Percentiles rank a stretch among this genome's conserved stretches.
Evolutionary conservation across 2,329 filamentous ascomycete species (phyloP).

Genomic region (Colletotrichum gigasporum): DNA sequence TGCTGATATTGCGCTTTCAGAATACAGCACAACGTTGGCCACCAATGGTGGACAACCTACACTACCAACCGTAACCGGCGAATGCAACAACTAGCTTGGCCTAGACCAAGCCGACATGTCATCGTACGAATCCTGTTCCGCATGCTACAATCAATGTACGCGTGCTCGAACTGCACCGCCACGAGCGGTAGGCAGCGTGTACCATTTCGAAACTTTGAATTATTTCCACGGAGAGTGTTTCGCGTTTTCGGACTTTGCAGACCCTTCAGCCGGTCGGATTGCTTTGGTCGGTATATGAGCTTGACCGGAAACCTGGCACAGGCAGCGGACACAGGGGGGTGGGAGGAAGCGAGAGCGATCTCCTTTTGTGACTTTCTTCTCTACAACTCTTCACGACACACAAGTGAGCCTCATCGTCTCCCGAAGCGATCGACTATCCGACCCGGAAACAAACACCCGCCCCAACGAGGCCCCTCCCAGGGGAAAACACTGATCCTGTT

Average conservation of each 20-base stretch:
- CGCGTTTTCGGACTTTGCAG: slow-evolving; percentile 5
- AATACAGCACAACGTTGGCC: not conserved
- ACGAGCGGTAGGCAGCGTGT: slow-evolving; percentile 18
- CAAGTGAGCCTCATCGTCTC: not conserved
- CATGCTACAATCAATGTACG: not conserved
- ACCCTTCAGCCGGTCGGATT: not conserved
- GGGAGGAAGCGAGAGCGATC: slow-evolving; percentile 17
- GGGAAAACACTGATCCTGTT: slow-evolving; percentile 1
- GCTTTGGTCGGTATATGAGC: slow-evolving; percentile 16
- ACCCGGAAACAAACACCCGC: not conserved
- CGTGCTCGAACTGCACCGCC: slow-evolving; percentile 6
- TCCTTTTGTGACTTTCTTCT: slow-evolving; percentile 17
- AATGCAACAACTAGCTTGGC: slow-evolving; percentile 5
- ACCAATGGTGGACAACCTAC: not conserved
- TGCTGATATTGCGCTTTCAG: not conserved
- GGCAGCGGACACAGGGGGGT: not conserved
- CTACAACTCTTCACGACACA: slow-evolving; percentile 1
- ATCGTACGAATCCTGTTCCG: not conserved
- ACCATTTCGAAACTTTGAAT: slow-evolving; percentile 13
- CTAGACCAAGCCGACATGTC: not conserved
- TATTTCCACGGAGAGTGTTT: slow-evolving; percentile 12
- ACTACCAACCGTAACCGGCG: slow-evolving; percentile 13
- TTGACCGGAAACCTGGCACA: not conserved
- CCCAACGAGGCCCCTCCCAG: not conserved
- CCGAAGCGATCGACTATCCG: not conserved